Percentiles rank a stretch among this genome's conserved stretches.
phyloP scores from a whole-genome alignment of 176 grass and related monocot species.

The Oryza brachyantha region DNA sequence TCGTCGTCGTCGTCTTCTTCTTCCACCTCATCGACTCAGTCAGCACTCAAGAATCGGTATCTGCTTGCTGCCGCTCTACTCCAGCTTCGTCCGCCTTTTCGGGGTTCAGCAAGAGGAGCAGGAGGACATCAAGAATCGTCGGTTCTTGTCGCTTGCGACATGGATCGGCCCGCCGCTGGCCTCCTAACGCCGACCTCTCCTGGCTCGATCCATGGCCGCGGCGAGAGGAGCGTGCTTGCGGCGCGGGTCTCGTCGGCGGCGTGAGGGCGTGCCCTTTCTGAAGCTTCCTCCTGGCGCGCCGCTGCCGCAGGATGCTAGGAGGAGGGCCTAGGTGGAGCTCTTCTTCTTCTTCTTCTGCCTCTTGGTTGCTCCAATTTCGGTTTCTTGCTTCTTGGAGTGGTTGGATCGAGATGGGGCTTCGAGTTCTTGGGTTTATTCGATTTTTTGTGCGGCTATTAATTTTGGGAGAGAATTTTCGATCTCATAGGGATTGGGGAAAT shows the following conservation, averaged over 20 bases:
- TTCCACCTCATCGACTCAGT: no score
- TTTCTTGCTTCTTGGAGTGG: not conserved
- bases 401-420: not conserved
- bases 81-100: not conserved
- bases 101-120: not conserved
- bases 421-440: not conserved
- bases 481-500: not conserved
- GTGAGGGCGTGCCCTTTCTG: not conserved
- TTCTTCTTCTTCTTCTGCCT: no score
- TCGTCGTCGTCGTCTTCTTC: no score
- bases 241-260: not conserved
- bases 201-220: slow-evolving; percentile 6
- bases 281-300: not conserved
- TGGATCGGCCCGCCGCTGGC: not conserved
- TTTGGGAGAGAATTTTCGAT: not conserved
- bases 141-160: not conserved
- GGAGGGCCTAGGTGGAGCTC: not conserved
- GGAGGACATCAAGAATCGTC: not conserved
- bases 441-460: not conserved
- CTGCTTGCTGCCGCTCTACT: not conserved
- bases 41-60: no score
- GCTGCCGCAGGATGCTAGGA: not conserved
- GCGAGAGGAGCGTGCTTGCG: not conserved
- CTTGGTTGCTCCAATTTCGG: not conserved
- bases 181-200: slow-evolving; percentile 6